Conservation (phyloP, 2,329 filamentous ascomycete species). For the Bipolaris gigantea region DNA sequence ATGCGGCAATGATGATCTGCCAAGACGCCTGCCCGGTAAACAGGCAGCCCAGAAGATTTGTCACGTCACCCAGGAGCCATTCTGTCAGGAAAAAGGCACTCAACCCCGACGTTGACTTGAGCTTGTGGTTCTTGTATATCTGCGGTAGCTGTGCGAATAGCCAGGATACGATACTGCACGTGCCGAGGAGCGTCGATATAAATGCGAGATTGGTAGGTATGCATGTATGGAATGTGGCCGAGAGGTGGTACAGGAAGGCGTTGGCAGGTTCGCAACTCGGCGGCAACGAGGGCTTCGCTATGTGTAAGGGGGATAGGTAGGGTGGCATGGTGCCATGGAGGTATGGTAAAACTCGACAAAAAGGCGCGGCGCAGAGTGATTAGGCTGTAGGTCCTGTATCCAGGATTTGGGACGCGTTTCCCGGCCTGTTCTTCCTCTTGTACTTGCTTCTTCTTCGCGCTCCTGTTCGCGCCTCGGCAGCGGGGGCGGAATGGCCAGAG, state of each 20-base stretch:
- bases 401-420: not conserved
- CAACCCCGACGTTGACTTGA: conserved; percentile 66
- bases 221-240: conserved; percentile 63
- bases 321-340: conserved; percentile 41
- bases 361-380: conserved; percentile 1
- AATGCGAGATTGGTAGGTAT: conserved; percentile 65
- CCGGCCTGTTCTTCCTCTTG: not conserved
- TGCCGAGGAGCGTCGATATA: conserved; percentile 62
- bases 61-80: conserved; percentile 66
- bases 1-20: conserved; percentile 66
- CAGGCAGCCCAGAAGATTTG: conserved; percentile 64
- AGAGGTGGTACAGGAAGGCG: conserved; percentile 60
- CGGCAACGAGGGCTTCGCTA: conserved; percentile 52
- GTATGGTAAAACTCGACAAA: conserved; percentile 15
- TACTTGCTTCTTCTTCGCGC: conserved; percentile 5
- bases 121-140: conserved; percentile 67
- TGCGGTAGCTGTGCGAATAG: conserved; percentile 70
- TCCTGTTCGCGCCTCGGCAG: conserved; percentile 3
- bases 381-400: not conserved
- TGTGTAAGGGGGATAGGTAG: conserved; percentile 35
- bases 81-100: conserved; percentile 67
- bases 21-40: conserved; percentile 67
- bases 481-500: conserved; percentile 26
- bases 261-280: conserved; percentile 63
- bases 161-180: conserved; percentile 67